Base-by-base conservation (phyloP, 2,329 filamentous ascomycete species). In the Cordyceps pruinosa region DNA sequence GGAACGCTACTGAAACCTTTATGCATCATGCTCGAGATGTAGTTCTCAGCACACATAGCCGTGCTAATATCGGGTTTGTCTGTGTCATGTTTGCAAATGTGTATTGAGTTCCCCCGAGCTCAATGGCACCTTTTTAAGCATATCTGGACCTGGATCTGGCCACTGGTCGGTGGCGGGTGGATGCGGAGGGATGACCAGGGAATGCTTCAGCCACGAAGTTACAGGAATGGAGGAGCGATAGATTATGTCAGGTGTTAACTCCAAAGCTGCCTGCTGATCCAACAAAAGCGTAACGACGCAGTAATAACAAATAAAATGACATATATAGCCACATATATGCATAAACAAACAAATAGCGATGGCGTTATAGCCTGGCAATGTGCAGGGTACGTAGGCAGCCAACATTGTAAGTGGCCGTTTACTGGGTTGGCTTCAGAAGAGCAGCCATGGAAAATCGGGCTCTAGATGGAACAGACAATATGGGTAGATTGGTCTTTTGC, bases 1-100 rank as follows among this genome's bases (percentile, higher is more conserved):
- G 49, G 26, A 42, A 52, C 49, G 37, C 26, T 34, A 25, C 28
- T 53, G 50, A 53, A 53, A 53, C 50, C n/a, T 53, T 13, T 2
- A 44, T 32, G 50, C 50, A 23, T 34, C 19, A 53, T 44, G 50
- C 50, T 12, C 15, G 6, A 15, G 15, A 9, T 17, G 15, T 8
- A 15, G 45, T 34, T 47, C 28, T 8, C 17, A 6, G 28, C 23
- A 10, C 30, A 25, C 15, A n/a, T n/a, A n/a, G n/a, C n/a, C n/a
- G n/a, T n/a, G n/a, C n/a, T n/a, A n/a, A n/a, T n/a, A n/a, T n/a
- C n/a, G n/a, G n/a, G n/a, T n/a, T n/a, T n/a, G n/a, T n/a, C n/a
- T n/a, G n/a, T n/a, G n/a, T n/a, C n/a, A n/a, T n/a, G n/a, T n/a
- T n/a, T n/a, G n/a, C n/a, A n/a, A n/a, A n/a, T n/a, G n/a, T n/a